Evolutionary conservation across 2,329 filamentous ascomycete species (phyloP).

Genomic region (Verticillium dahliae): DNA sequence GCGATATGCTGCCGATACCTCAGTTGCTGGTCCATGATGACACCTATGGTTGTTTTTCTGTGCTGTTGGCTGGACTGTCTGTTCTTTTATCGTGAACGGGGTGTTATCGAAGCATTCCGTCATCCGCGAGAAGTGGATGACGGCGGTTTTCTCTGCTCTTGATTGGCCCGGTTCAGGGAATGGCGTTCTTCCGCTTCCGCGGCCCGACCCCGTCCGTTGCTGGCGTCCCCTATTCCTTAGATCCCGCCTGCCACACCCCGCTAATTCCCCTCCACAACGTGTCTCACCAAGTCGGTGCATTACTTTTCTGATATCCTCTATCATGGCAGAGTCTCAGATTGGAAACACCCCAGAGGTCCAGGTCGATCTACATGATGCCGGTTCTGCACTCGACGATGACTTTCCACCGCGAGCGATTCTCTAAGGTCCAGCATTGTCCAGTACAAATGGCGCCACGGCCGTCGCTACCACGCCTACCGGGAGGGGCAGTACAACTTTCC

Average conservation of each 20-base stretch:
- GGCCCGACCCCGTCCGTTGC: too few relatives aligned
- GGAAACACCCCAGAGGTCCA: background rate
- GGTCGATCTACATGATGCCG: background rate
- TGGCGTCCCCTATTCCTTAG: too few relatives aligned
- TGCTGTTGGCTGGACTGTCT: too few relatives aligned
- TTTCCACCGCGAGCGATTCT: slow-evolving; percentile 3
- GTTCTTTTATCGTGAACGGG: too few relatives aligned
- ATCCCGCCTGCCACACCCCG: too few relatives aligned
- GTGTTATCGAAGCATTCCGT: too few relatives aligned
- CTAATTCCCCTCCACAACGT: too few relatives aligned
- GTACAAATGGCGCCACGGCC: slow-evolving; percentile 5
- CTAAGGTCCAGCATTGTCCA: slow-evolving; percentile 1
- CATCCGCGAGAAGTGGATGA: slow-evolving; percentile 6
- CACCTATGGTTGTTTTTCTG: slow-evolving; percentile 10
- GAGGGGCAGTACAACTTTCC: slow-evolving; percentile 20
- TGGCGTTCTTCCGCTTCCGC: too few relatives aligned
- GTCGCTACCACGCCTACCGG: slow-evolving; percentile 8
- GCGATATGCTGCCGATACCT: slow-evolving; percentile 5
- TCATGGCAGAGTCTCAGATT: too few relatives aligned
- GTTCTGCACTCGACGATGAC: background rate
- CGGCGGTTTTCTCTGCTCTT: slow-evolving; percentile 14
- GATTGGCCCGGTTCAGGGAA: too few relatives aligned
- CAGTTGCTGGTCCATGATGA: slow-evolving; percentile 14
- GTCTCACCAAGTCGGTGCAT: too few relatives aligned
- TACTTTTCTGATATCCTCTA: too few relatives aligned